Evolutionary conservation across 108 stramenopile genomes (phyloP), one percentile per base, ranked within the genome.

Genomic region (Stephanodiscus minutulus): DNA sequence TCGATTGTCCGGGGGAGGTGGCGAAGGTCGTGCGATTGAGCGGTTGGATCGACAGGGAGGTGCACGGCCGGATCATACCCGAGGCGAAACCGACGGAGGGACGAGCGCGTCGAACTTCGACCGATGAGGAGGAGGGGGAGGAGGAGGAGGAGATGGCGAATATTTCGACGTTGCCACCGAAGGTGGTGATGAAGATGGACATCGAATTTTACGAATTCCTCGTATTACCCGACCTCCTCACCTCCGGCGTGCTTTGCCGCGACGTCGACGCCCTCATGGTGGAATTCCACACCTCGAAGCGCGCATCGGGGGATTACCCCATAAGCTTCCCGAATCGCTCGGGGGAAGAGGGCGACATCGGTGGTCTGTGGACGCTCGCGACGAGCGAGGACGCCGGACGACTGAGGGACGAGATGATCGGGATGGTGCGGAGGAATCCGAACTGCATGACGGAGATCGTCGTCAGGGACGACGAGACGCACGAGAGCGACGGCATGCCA

Each of bases 181-280:
- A 25, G 21, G 48, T 81, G 27, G 68, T 36, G 9, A 71, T 81
- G 74, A 81, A 81, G 49, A 48, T 81, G 52, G 80, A 81, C 58
- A 81, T 81, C 39, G 80, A 81, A 52, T 59, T 57, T 10, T 21
- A 2, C n/a, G 80, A 81, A 71, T 70, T 36, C 61, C 43, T 71
- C 5, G 80, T 76, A 10, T 49, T 81, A 12, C 80, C 80, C 1
- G 70, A 75, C 48, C 39, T 81, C 20, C 33, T 81, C 5, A 43
- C 47, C 5, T 53, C 61, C 5, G 69, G 69, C 8, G 57, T 64
- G 13, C 27, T 81, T 0, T 81, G 80, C 15, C 59, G 66, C 3
- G 64, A 64, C 41, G 41, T 81, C 46, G 69, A 81, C 35, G 66
- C 68, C 29, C 22, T 70, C 11, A 67, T 81, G 44, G 80, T 61